These are phyloP conservation scores for Orbilia quercus DNA, from an alignment of 2,329 filamentous ascomycete species.

Conservation along the genomic window DNA sequence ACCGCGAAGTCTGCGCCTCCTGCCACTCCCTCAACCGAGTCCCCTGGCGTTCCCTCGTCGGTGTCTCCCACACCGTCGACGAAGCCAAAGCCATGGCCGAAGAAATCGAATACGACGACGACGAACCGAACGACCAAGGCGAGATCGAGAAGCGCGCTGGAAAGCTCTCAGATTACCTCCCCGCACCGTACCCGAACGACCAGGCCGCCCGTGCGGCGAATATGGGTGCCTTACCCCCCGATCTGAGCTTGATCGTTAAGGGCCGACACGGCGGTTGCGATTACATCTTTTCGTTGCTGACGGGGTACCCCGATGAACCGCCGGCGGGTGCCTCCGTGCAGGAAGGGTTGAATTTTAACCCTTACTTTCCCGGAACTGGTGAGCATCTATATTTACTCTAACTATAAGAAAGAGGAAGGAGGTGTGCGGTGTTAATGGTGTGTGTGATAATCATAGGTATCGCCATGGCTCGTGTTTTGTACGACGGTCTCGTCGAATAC, in stretches of 20 bases:
- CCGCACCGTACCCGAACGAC: constrained; percentile 96
- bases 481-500: constrained; percentile 97
- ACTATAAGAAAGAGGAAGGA: neutral
- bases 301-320: constrained; percentile 95
- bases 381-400: constrained; percentile 57
- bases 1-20: constrained; percentile 96
- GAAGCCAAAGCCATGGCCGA: constrained; percentile 98
- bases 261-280: constrained; percentile 96
- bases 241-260: constrained; percentile 98
- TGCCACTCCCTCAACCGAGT: constrained; percentile 97
- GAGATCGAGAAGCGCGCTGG: constrained; percentile 98
- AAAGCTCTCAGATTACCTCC: constrained; percentile 98
- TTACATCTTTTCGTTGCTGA: constrained; percentile 97
- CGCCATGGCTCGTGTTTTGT: constrained; percentile 97
- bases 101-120: constrained; percentile 97
- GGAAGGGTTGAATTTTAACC: constrained; percentile 98
- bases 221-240: constrained; percentile 95
- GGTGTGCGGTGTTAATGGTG: constrained; percentile 1
- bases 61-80: constrained; percentile 91
- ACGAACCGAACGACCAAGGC: constrained; percentile 96
- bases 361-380: constrained; percentile 98
- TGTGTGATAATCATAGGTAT: constrained; percentile 69
- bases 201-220: constrained; percentile 98
- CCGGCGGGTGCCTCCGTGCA: constrained; percentile 87
- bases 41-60: constrained; percentile 91